Evolutionary conservation across 441 rosid genomes (phyloP), one percentile per base, ranked within the genome.

Genomic region (Populus hybrid): DNA sequence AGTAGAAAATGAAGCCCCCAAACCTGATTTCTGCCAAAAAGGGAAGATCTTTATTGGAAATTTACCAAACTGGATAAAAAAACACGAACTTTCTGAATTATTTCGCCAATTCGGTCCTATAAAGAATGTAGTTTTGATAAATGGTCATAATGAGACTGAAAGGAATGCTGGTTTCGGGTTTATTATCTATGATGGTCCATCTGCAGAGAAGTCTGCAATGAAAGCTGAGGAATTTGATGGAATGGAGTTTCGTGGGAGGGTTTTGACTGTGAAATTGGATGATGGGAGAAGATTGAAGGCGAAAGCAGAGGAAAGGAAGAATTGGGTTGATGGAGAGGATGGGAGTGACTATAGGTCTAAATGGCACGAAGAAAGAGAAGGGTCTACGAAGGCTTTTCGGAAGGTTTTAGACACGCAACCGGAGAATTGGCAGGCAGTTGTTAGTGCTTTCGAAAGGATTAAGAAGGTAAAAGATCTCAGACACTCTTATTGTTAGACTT

Each of bases 351-450:
- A 81, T 74, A 86, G 84, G 84, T 91, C 97, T 16, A 75, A 79
- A 67, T 95, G 99, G 99, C 99, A 95, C 79, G 89, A 91, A 73
- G 94, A 91, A 69, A 90, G 99, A 84, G 93, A 95, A 19, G 84
- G 88, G 26, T 84, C 85, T 6, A 83, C 91, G 78, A 84, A 69
- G 76, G 86, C 86, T 1, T 82, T 94, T 28, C 83, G 90, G 67
- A 83, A 76, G 81, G 88, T 90, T 75, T 16, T 95, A 50, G 95
- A 95, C 82, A 89, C 92, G 0, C 86, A 88, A 75, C 97, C 91
- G 0, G 97, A 92, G 82, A 89, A 94, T 68, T 95, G 98, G 99
- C 99, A 95, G 87, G 96, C 94, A 2, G 97, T 92, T 77, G 89
- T 95, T 65, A 83, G 80, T n/a, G 91, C 94, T 63, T 95, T 95